Evolutionary conservation across 2,329 filamentous ascomycete genomes (phyloP).

Genomic region (Sphaceloma murrayae): DNA sequence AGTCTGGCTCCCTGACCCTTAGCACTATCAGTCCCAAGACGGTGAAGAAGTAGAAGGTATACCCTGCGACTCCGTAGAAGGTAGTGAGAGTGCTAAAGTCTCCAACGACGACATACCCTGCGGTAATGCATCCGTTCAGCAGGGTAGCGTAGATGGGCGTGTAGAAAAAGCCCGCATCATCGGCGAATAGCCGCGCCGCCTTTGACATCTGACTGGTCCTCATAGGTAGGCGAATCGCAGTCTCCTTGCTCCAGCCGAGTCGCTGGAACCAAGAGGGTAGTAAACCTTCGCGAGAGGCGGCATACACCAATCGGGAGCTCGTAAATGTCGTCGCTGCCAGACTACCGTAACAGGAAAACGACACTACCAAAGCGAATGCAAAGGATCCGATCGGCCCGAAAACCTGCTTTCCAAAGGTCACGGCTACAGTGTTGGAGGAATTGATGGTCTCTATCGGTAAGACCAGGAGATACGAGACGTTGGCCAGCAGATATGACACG

Average conservation of each 20-base stretch:
- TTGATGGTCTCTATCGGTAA: conserved; percentile 73
- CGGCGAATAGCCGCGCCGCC: conserved; percentile 57
- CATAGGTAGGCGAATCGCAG: conserved; percentile 29
- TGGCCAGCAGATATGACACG: conserved; percentile 78
- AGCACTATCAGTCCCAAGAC: conserved; percentile 89
- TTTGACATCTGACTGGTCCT: conserved; percentile 42
- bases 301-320: conserved; percentile 82
- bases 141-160: conserved; percentile 89
- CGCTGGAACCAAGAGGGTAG: conserved; percentile 74
- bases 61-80: conserved; percentile 95
- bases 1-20: conserved; percentile 71
- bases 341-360: conserved; percentile 85
- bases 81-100: conserved; percentile 88
- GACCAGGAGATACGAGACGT: conserved; percentile 89
- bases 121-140: conserved; percentile 67
- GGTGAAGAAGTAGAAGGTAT: conserved; percentile 94
- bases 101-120: conserved; percentile 71
- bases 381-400: conserved; percentile 77
- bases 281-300: conserved; percentile 89
- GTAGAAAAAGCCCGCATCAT: conserved; percentile 75
- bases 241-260: conserved; percentile 56
- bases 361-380: conserved; percentile 78
- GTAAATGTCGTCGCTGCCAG: conserved; percentile 94
- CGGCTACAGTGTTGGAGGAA: conserved; percentile 86
- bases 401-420: conserved; percentile 82